phyloP scores from a whole-genome alignment of 164 flowering plant genomes.

The Buxus sempervirens region DNA sequence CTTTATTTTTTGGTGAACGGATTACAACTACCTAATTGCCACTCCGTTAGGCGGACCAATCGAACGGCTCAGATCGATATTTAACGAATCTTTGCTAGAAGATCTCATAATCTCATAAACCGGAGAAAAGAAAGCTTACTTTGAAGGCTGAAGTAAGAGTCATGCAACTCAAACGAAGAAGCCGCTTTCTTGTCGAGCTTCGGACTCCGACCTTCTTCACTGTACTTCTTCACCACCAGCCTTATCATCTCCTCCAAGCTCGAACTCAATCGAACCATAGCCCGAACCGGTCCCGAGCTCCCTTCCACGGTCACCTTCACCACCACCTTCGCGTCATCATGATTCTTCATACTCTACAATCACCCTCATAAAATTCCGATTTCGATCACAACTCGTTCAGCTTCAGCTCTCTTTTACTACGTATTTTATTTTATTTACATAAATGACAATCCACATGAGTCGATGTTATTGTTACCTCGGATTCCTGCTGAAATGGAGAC shows the following conservation, averaged over 20 bases:
- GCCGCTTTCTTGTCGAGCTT: conserved; percentile 27
- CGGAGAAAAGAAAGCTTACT: conserved; percentile 32
- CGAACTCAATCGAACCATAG: conserved; percentile 70
- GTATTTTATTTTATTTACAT: no score
- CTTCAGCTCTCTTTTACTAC: no score
- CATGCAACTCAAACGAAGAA: conserved; percentile 49
- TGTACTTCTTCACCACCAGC: conserved; percentile 51
- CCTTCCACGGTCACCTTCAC: conserved; percentile 82
- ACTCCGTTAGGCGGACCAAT: no score
- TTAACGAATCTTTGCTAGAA: no score
- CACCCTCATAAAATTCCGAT: background rate
- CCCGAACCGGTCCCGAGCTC: conserved; percentile 74
- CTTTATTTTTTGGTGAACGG: no score
- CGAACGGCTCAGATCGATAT: no score
- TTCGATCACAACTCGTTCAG: background rate
- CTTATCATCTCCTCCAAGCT: conserved; percentile 71
- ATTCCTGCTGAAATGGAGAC: conserved; percentile 9
- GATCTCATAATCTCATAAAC: background rate
- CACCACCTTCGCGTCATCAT: conserved; percentile 71
- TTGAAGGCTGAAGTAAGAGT: conserved; percentile 81
- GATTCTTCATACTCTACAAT: conserved; percentile 26
- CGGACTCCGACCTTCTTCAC: conserved; percentile 69
- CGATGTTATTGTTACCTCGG: conserved; percentile 20
- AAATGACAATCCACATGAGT: no score
- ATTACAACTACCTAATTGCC: no score